A percentile compares a stretch with the other conserved stretches of the same genome.
Conservation (phyloP, 305 asterid genomes). For the Rubia occidens region DNA sequence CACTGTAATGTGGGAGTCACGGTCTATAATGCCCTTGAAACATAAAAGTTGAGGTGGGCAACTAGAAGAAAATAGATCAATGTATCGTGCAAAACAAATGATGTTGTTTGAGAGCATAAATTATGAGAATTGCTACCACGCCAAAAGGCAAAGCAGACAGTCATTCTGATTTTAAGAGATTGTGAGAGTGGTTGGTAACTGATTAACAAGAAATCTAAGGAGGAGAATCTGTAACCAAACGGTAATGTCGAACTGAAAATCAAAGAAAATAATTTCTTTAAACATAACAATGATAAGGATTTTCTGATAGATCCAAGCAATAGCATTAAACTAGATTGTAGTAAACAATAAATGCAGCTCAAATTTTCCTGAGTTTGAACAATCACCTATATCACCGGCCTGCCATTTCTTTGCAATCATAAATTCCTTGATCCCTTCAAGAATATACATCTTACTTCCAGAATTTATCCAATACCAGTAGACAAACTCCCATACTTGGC, state of each 20-base stretch:
- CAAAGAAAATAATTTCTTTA: background rate
- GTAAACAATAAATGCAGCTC: background rate
- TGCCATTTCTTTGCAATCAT: slow-evolving; percentile 55
- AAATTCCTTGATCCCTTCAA: slow-evolving; percentile 60
- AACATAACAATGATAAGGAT: background rate
- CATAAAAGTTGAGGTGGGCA: background rate
- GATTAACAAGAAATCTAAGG: background rate
- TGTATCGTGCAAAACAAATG: background rate
- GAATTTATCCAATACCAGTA: slow-evolving; percentile 47
- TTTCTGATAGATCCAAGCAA: background rate
- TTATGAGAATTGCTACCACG: background rate
- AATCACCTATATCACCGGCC: slow-evolving; percentile 59
- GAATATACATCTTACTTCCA: slow-evolving; percentile 49
- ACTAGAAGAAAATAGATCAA: background rate
- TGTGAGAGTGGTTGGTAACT: background rate
- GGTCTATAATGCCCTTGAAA: background rate
- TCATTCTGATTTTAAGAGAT: background rate
- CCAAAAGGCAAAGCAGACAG: background rate
- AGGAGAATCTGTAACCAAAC: background rate
- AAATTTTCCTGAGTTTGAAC: background rate
- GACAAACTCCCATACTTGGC: slow-evolving; percentile 51
- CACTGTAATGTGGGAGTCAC: background rate
- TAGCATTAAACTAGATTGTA: background rate
- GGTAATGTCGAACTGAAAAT: slow-evolving; percentile 3
- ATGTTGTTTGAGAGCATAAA: background rate